phyloP scores from a whole-genome alignment of 768 basidiomycete genomes.

The Botryobasidium botryosum region DNA sequence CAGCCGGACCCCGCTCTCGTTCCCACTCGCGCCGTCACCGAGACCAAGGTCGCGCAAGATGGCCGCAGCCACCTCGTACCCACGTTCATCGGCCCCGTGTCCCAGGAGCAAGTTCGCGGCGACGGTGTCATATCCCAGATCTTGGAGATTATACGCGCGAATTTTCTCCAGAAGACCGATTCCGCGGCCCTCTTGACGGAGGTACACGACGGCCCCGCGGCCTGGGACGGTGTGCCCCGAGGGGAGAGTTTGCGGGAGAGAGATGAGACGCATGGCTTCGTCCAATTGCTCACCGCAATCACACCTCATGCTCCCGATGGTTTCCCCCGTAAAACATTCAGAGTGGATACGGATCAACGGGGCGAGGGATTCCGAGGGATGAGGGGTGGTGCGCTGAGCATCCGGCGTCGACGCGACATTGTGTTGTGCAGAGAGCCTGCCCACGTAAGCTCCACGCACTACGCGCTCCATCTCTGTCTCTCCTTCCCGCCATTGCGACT shows the following conservation, averaged over 20 bases:
- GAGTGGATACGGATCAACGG: slow-evolving; percentile 93
- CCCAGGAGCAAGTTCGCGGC: slow-evolving; percentile 92
- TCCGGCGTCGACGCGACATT: slow-evolving; percentile 20
- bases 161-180: slow-evolving; percentile 94
- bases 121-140: slow-evolving; percentile 97
- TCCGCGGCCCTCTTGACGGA: slow-evolving; percentile 94
- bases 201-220: slow-evolving; percentile 83
- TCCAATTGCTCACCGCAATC: slow-evolving; percentile 98
- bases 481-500: slow-evolving; percentile 62
- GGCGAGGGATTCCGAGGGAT: slow-evolving; percentile 20
- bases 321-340: slow-evolving; percentile 98
- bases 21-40: slow-evolving; percentile 17
- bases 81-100: slow-evolving; percentile 83
- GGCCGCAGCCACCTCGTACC: slow-evolving; percentile 80
- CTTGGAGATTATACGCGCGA: slow-evolving; percentile 93
- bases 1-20: slow-evolving; percentile 38
- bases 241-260: slow-evolving; percentile 41
- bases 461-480: slow-evolving; percentile 94
- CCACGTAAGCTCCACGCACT: slow-evolving; percentile 83
- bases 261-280: slow-evolving; percentile 86
- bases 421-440: slow-evolving; percentile 47
- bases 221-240: slow-evolving; percentile 38
- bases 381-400: neutral
- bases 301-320: slow-evolving; percentile 93
- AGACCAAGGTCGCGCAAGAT: slow-evolving; percentile 80